phyloP scores from a whole-genome alignment of 2,329 filamentous ascomycete genomes.

The Penicillium aurantiogriseum region DNA sequence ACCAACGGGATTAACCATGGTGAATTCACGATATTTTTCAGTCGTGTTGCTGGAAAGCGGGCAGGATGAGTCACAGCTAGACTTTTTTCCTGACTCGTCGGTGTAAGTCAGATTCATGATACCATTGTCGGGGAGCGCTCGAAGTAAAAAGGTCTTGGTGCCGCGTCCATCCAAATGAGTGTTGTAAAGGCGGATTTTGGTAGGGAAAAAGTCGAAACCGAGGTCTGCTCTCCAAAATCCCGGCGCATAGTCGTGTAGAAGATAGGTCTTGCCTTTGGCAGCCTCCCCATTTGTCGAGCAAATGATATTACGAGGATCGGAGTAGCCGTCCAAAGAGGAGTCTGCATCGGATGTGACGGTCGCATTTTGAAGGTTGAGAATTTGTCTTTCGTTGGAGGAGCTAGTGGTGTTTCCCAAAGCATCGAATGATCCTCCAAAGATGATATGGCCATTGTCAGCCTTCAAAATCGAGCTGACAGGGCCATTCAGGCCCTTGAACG shows the following conservation, averaged over 20 bases:
- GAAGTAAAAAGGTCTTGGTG: constrained; percentile 83
- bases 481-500: constrained; percentile 93
- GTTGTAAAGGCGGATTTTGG: constrained; percentile 84
- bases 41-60: constrained; percentile 72
- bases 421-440: constrained; percentile 89
- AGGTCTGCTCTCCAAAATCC: constrained; percentile 85
- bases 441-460: constrained; percentile 75
- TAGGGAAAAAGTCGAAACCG: constrained; percentile 79
- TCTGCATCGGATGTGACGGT: constrained; percentile 64
- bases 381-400: constrained; percentile 60
- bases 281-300: constrained; percentile 71
- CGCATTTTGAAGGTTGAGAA: constrained; percentile 80
- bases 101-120: constrained; percentile 96
- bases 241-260: constrained; percentile 69
- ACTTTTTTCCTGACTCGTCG: constrained; percentile 66
- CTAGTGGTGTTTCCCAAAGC: constrained; percentile 78
- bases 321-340: constrained; percentile 65
- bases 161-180: constrained; percentile 79
- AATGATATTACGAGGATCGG: constrained; percentile 74
- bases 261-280: constrained; percentile 75
- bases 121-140: constrained; percentile 78
- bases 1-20: constrained; percentile 81
- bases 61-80: constrained; percentile 76
- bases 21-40: constrained; percentile 78
- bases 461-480: constrained; percentile 83